Evolutionary conservation across 1,139 yeast genomes (phyloP), one percentile per base, ranked within the genome.

Genomic region (Kodamaea sp.): DNA sequence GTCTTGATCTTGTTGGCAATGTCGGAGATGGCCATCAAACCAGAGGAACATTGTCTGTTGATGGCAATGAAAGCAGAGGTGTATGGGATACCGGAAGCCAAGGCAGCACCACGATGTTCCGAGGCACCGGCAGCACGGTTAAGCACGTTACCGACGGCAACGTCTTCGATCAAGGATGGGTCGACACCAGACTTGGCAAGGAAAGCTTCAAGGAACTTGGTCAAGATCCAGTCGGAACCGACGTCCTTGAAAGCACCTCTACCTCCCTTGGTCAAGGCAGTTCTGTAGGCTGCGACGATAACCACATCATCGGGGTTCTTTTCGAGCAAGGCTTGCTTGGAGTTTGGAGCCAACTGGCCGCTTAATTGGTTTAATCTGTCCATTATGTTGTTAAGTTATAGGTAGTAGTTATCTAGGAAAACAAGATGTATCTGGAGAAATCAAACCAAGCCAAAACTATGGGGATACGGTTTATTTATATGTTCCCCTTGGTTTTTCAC

Each of bases 11-110:
- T 86, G 68, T 84, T 86, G 51, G 96, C 96, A 54, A 90, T 78
- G 57, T 85, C 94, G 49, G 86, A 83, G 27, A 89, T 79, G 15
- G 96, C 95, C 76, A 89, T 85, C 51, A 90, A 72, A 29, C 97
- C 97, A 3, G 96, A 86, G 7, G 96, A 87, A 63, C 97, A 90
- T 63, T 88, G 96, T 66, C 97, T 80, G 72, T 90, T 90, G 47
- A 90, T 54, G 19, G 96, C 92, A 50, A 80, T 68, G 50, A 90
- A 86, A 10, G 95, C 90, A 20, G 83, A 73, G 7, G 80, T 63
- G 55, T 68, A 55, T 42, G 76, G 76, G 41, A 70, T 63, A 46
- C 76, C 76, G 16, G 75, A 72, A 33, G 75, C 69, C 49, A 70
- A 67, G 39, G 60, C 50, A 34, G 76, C 97, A 34, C 95, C 96